A percentile compares a stretch with the other conserved stretches of the same genome.
Conservation (phyloP, 805 yeast species). For the Sugiyamaella mastotermitis region DNA sequence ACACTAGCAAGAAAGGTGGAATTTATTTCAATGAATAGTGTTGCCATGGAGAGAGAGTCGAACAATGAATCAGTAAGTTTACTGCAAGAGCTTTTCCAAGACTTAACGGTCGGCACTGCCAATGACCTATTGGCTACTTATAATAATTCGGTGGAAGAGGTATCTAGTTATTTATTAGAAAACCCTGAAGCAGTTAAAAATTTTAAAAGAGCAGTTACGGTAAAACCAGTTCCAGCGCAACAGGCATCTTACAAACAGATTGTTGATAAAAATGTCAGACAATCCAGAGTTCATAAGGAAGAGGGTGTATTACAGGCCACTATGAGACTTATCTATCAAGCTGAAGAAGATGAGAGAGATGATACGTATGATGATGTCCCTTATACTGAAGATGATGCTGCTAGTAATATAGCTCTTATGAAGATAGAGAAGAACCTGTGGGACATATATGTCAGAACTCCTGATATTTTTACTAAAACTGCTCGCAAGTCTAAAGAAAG, state of each 20-base stretch:
- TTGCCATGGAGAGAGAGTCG: constrained; percentile 2
- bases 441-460: constrained; percentile 47
- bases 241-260: not conserved
- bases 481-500: constrained; percentile 49
- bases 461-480: constrained; percentile 41
- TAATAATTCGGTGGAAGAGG: constrained; percentile 48
- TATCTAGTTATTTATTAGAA: constrained; percentile 58
- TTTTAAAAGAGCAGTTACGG: constrained; percentile 22
- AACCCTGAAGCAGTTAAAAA: constrained; percentile 41
- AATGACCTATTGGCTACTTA: constrained; percentile 43
- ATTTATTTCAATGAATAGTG: constrained; percentile 3
- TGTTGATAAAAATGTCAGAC: constrained; percentile 18
- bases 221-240: not conserved
- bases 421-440: constrained; percentile 52
- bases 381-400: constrained; percentile 22
- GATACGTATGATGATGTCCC: constrained; percentile 41
- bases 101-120: constrained; percentile 43
- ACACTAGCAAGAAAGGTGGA: constrained; percentile 8
- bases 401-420: constrained; percentile 32
- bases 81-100: constrained; percentile 63
- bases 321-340: constrained; percentile 51
- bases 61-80: constrained; percentile 32
- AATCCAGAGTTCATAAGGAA: constrained; percentile 27
- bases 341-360: constrained; percentile 83
- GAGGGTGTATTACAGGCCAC: constrained; percentile 22